Conservation (phyloP, 2,329 filamentous ascomycete species). For the Aspergillus sergii region DNA sequence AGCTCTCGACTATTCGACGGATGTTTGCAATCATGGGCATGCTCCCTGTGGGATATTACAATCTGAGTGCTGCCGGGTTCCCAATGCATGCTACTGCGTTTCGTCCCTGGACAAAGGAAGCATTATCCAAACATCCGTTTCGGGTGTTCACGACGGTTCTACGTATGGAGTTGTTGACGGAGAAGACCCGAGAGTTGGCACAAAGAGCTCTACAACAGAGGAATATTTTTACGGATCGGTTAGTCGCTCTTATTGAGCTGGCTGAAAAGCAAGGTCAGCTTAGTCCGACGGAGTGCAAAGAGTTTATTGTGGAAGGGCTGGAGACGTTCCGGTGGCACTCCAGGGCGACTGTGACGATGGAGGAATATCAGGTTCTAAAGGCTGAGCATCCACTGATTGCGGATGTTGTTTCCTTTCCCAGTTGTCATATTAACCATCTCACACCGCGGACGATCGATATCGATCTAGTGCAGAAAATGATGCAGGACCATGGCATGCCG, state of each 20-base stretch:
- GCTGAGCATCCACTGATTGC: constrained; percentile 52
- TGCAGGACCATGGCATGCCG: constrained; percentile 45
- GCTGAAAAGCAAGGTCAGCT: constrained; percentile 38
- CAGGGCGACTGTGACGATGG: constrained; percentile 41
- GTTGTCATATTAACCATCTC: constrained; percentile 57
- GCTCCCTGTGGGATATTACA: constrained; percentile 56
- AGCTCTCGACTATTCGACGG: constrained; percentile 47
- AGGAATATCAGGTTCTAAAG: constrained; percentile 47
- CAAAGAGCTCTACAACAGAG: constrained; percentile 38
- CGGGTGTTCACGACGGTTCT: constrained; percentile 47
- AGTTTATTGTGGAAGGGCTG: constrained; percentile 49
- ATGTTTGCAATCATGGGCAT: constrained; percentile 54
- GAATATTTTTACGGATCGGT: constrained; percentile 46
- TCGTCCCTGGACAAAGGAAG: constrained; percentile 40
- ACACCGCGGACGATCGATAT: constrained; percentile 57
- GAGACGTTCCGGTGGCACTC: constrained; percentile 54
- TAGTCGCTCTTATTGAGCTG: constrained; percentile 40
- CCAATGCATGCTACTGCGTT: constrained; percentile 59
- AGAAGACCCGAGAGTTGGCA: constrained; percentile 35
- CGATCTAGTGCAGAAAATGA: constrained; percentile 45
- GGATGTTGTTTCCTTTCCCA: constrained; percentile 49
- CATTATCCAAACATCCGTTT: constrained; percentile 50
- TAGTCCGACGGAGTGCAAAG: constrained; percentile 31
- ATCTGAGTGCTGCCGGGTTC: constrained; percentile 50
- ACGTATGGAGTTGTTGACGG: constrained; percentile 46